Evolutionary conservation across 2,329 filamentous ascomycete species (phyloP).

Genomic region (Rhynchosporium secalis): DNA sequence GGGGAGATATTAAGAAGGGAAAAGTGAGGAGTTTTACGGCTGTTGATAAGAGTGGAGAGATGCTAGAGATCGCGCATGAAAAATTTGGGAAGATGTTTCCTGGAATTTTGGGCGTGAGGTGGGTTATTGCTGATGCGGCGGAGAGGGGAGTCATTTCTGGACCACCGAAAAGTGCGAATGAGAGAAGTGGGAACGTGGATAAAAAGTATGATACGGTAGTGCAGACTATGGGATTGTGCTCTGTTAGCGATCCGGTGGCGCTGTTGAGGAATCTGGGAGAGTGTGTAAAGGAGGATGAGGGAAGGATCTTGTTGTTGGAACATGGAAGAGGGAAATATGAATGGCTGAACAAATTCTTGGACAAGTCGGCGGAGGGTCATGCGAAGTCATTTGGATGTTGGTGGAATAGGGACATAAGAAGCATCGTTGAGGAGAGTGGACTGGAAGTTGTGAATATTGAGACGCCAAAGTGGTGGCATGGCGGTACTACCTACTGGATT

Average conservation of each 20-base stretch:
- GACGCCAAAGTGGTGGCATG: conserved; percentile 50
- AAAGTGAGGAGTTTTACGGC: conserved; percentile 59
- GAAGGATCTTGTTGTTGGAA: conserved; percentile 61
- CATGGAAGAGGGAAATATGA: conserved; percentile 59
- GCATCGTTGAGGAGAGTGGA: conserved; percentile 55
- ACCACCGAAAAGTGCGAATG: conserved; percentile 31
- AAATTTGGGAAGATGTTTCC: conserved; percentile 50
- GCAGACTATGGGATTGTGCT: conserved; percentile 66
- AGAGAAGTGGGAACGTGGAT: conserved; percentile 30
- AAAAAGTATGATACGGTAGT: conserved; percentile 59
- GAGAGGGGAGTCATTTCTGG: conserved; percentile 31
- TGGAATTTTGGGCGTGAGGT: conserved; percentile 45
- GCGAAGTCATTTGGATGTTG: conserved; percentile 64
- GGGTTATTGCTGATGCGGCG: conserved; percentile 39
- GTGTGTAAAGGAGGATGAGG: conserved; percentile 53
- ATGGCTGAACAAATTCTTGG: conserved; percentile 56
- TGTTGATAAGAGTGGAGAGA: conserved; percentile 60
- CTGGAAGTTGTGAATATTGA: conserved; percentile 57
- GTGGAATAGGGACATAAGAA: conserved; percentile 66
- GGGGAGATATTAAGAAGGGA: conserved; percentile 33
- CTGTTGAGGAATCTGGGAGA: conserved; percentile 56
- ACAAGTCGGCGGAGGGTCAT: conserved; percentile 55
- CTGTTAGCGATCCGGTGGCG: conserved; percentile 55
- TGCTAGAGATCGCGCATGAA: conserved; percentile 58
- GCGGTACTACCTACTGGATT: conserved; percentile 59